These are phyloP conservation scores for Westerdykella aurantiaca DNA, from an alignment of 2,329 filamentous ascomycete species.

Conservation along the genomic window DNA sequence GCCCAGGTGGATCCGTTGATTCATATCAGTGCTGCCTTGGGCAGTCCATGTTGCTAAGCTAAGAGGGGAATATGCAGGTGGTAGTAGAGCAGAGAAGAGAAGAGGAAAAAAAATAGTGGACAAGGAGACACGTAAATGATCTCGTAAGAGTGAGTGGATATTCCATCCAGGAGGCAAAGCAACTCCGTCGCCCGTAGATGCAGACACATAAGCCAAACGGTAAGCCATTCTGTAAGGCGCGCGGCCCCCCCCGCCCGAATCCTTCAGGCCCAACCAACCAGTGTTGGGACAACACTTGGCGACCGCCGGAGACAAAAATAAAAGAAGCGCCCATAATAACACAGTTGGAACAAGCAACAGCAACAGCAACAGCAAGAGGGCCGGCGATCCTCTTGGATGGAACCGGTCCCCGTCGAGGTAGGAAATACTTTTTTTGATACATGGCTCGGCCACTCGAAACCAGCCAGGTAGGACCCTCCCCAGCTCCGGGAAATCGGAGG, in stretches of 20 bases:
- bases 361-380: neutral
- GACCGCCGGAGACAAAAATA: too few species aligned
- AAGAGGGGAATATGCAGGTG: too few species aligned
- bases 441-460: slow-evolving; percentile 1
- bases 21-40: slow-evolving; percentile 2
- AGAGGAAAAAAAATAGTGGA: slow-evolving; percentile 1
- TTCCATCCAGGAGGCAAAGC: slow-evolving; percentile 1
- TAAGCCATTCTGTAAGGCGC: too few species aligned
- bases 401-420: neutral
- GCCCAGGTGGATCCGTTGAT: slow-evolving; percentile 1
- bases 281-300: slow-evolving; percentile 7
- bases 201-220: slow-evolving; percentile 4
- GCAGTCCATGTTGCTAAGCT: slow-evolving; percentile 2
- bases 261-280: slow-evolving; percentile 4
- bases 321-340: slow-evolving; percentile 5
- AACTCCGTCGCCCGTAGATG: slow-evolving; percentile 7
- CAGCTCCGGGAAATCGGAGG: slow-evolving; percentile 4
- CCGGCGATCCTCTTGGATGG: too few species aligned
- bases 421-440: slow-evolving; percentile 7
- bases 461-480: slow-evolving; percentile 4
- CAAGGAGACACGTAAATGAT: slow-evolving; percentile 3
- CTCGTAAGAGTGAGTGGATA: slow-evolving; percentile 6
- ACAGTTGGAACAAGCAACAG: slow-evolving; percentile 1
- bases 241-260: neutral
- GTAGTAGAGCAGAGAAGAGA: too few species aligned